phyloP scores from a whole-genome alignment of 2,329 filamentous ascomycete genomes.

The Cladosporium cucumerinum region DNA sequence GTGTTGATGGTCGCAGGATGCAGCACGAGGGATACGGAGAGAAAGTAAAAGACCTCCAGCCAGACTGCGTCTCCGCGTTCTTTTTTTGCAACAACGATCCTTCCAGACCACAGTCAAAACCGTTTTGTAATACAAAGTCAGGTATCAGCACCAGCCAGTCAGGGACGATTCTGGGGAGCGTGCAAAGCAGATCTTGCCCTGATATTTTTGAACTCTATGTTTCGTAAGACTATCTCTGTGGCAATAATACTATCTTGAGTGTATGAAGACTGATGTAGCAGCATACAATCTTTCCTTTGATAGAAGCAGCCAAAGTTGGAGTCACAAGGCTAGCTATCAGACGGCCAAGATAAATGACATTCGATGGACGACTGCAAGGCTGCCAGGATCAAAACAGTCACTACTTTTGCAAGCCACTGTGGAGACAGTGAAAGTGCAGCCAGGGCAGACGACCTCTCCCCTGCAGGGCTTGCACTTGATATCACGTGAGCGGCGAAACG shows the following conservation, averaged over 20 bases:
- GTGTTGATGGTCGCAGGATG: not conserved
- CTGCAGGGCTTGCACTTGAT: not conserved
- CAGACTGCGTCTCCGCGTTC: not conserved
- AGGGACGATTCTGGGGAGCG: not conserved
- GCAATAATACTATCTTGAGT: not conserved
- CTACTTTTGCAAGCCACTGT: not conserved
- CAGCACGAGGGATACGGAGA: not conserved
- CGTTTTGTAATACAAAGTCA: constrained; percentile 1
- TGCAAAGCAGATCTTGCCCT: constrained; percentile 2
- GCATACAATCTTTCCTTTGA: not conserved
- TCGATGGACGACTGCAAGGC: not conserved
- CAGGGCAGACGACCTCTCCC: not conserved
- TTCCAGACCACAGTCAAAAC: not conserved
- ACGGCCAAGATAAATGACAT: not conserved
- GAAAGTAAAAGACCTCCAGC: not conserved
- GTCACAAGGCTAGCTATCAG: not conserved
- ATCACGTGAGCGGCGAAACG: constrained; percentile 15
- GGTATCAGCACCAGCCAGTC: constrained; percentile 9
- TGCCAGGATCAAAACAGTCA: not conserved
- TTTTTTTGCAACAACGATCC: not conserved
- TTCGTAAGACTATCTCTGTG: not conserved
- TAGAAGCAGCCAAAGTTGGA: not conserved
- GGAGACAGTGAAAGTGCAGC: not conserved
- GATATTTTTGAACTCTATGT: not conserved
- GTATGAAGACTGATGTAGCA: not conserved